A percentile compares a stretch with the other conserved stretches of the same genome.
Conservation (phyloP, 352 stramenopile genomes). For the Pythium aristosporum region DNA sequence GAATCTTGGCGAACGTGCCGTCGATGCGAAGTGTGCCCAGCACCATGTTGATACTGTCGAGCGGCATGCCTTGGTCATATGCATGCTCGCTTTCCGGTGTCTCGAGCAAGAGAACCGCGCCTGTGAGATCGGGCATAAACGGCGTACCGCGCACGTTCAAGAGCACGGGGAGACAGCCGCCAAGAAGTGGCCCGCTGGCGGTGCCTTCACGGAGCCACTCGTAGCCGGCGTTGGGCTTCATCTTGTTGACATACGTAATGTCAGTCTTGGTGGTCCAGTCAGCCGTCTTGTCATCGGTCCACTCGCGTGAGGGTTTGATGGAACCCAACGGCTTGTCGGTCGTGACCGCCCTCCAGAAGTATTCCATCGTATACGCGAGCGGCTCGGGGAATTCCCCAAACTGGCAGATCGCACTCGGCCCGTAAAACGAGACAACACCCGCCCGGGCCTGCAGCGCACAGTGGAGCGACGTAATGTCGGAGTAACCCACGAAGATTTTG, state of each 20-base stretch:
- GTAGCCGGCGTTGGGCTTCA: slow-evolving; percentile 47
- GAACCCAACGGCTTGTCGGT: slow-evolving; percentile 30
- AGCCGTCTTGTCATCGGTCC: slow-evolving; percentile 61
- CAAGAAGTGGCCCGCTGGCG: slow-evolving; percentile 38
- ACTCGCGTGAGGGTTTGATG: slow-evolving; percentile 41
- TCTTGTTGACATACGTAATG: slow-evolving; percentile 36
- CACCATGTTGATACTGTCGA: slow-evolving; percentile 45
- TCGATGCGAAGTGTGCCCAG: slow-evolving; percentile 47
- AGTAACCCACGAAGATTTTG: slow-evolving; percentile 62
- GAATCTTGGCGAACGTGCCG: slow-evolving; percentile 48
- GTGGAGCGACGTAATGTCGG: slow-evolving; percentile 64
- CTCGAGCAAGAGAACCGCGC: slow-evolving; percentile 51
- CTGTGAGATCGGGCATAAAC: slow-evolving; percentile 45
- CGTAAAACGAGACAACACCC: slow-evolving; percentile 58
- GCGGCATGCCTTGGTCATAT: slow-evolving; percentile 54
- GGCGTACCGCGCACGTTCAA: slow-evolving; percentile 52
- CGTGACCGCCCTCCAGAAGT: slow-evolving; percentile 38
- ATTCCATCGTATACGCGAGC: slow-evolving; percentile 41
- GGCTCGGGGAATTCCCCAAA: slow-evolving; percentile 62
- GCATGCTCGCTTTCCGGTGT: slow-evolving; percentile 40
- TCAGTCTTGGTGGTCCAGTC: slow-evolving; percentile 58
- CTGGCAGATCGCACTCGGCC: slow-evolving; percentile 47
- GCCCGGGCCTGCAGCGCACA: slow-evolving; percentile 44
- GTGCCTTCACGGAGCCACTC: slow-evolving; percentile 40
- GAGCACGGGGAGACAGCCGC: slow-evolving; percentile 54